A percentile compares a stretch with the other conserved stretches of the same genome.
Conservation (phyloP, 306 rosid species). For the Prunus mongolica region DNA sequence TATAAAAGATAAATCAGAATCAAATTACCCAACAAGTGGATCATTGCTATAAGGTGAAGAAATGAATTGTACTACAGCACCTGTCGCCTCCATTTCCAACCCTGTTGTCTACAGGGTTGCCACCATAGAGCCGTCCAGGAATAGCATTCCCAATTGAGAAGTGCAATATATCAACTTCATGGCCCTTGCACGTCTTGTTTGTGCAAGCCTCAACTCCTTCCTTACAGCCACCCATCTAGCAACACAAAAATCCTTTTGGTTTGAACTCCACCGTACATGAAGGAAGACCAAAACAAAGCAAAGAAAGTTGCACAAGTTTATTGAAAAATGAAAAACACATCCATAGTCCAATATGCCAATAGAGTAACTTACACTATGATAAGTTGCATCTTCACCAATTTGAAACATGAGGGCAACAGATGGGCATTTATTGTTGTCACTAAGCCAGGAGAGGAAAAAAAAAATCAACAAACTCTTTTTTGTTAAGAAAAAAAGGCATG, state of each 20-base stretch:
- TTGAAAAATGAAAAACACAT: constrained; percentile 3
- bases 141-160: constrained; percentile 89
- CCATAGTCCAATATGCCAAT: background rate
- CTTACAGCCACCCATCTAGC: constrained; percentile 90
- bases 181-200: constrained; percentile 82
- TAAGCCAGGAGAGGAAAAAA: constrained; percentile 32
- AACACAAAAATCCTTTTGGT: constrained; percentile 21
- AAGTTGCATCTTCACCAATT: constrained; percentile 73
- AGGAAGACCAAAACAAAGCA: constrained; percentile 1
- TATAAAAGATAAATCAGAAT: background rate
- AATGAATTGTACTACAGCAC: constrained; percentile 33
- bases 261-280: constrained; percentile 3
- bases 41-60: background rate
- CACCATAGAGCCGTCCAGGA: constrained; percentile 92
- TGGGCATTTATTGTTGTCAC: constrained; percentile 70
- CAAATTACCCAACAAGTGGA: constrained; percentile 15
- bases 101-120: constrained; percentile 62
- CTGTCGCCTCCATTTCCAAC: constrained; percentile 83
- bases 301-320: background rate
- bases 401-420: constrained; percentile 95
- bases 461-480: constrained; percentile 21
- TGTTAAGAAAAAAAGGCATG: background rate
- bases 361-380: constrained; percentile 61
- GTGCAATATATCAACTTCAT: constrained; percentile 94
- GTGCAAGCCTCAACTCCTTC: constrained; percentile 69